Evolutionary conservation across 768 basidiomycete genomes (phyloP).

Genomic region (Kwoniella newhampshirensis): DNA sequence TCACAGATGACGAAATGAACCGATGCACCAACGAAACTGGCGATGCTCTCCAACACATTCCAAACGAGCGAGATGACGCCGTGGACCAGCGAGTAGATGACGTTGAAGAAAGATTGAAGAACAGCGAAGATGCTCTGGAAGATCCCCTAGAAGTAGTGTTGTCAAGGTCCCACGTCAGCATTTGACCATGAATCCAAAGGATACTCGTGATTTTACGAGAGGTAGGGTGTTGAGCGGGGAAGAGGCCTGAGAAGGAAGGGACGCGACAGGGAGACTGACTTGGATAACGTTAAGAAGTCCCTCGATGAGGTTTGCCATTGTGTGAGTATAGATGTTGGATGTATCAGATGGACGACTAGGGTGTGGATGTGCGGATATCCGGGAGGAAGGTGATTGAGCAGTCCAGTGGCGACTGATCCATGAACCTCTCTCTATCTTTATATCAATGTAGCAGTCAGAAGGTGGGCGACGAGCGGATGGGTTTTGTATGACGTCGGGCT

Average conservation of each 20-base stretch:
- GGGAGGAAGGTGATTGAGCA: too few relatives aligned
- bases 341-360: too few relatives aligned
- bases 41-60: conserved; percentile 30
- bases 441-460: too few relatives aligned
- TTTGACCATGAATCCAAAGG: not conserved
- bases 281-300: conserved; percentile 35
- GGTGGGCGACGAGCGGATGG: too few relatives aligned
- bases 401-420: too few relatives aligned
- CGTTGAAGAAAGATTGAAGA: conserved; percentile 33
- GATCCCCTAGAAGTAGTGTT: conserved; percentile 22
- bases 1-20: conserved; percentile 40
- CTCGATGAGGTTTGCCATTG: conserved; percentile 39
- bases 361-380: too few relatives aligned
- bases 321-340: not conserved
- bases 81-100: conserved; percentile 31
- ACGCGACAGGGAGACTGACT: conserved; percentile 16
- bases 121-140: conserved; percentile 37
- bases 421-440: too few relatives aligned
- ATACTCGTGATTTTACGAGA: not conserved
- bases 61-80: conserved; percentile 29
- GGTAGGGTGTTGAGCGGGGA: not conserved
- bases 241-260: not conserved
- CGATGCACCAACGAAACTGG: conserved; percentile 35
- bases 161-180: not conserved
- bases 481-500: too few relatives aligned